A percentile compares a stretch with the other conserved stretches of the same genome.
These are phyloP conservation scores for Phytophthora idaei DNA, from an alignment of 352 stramenopile genomes.

Conservation along the genomic window DNA sequence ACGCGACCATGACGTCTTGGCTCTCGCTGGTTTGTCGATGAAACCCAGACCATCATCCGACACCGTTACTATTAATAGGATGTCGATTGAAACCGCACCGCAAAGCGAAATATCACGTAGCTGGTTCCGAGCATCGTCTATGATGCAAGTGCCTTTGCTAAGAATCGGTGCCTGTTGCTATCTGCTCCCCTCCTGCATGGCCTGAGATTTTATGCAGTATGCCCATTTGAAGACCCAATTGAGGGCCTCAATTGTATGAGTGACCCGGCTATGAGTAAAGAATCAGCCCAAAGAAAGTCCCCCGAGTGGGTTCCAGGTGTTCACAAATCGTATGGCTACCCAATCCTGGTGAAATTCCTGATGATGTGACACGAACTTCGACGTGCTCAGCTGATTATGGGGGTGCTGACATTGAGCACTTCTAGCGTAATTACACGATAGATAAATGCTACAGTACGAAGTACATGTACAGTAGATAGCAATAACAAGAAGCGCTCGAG, in stretches of 20 bases:
- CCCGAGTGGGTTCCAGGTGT: conserved; percentile 9
- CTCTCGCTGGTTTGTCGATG: too few relatives aligned
- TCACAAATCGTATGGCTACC: conserved; percentile 30
- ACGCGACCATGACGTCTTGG: too few relatives aligned
- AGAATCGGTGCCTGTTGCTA: too few relatives aligned
- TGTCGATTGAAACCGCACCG: too few relatives aligned
- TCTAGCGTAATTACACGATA: background rate
- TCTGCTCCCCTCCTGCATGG: too few relatives aligned
- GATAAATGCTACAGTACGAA: too few relatives aligned
- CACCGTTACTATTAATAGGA: too few relatives aligned
- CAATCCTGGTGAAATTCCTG: conserved; percentile 32
- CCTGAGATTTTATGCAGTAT: too few relatives aligned
- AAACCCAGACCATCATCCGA: too few relatives aligned
- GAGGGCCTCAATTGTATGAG: background rate
- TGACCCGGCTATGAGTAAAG: conserved; percentile 13
- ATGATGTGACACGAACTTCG: conserved; percentile 32
- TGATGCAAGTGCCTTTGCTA: too few relatives aligned
- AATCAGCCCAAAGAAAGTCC: conserved; percentile 19
- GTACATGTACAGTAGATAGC: background rate
- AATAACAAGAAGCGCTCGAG: background rate
- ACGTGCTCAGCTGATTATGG: conserved; percentile 8
- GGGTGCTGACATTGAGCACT: background rate
- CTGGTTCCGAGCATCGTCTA: too few relatives aligned
- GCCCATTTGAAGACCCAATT: conserved; percentile 9
- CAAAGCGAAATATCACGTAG: too few relatives aligned